Evolutionary conservation across 139 green algal species (phyloP), one percentile per base, ranked within the genome.

Genomic region (Chlorella ohadii): DNA sequence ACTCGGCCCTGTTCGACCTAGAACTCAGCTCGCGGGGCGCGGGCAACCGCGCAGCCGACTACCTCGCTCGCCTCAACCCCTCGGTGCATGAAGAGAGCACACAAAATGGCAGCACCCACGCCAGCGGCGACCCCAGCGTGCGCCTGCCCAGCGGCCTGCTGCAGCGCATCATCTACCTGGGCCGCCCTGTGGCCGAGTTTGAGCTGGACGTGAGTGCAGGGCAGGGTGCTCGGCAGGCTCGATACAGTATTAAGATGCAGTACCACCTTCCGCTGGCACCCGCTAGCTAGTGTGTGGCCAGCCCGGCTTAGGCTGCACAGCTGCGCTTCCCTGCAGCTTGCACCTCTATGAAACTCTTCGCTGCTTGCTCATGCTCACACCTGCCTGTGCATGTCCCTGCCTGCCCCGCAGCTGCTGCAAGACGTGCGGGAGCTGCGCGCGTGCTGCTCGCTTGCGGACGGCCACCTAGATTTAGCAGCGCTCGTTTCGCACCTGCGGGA

Each of bases 1-100:
- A 81, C 38, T 89, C 86, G n/a, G 80, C 72, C 0, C 65, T 89
- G 16, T 89, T 89, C 15, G 86, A 89, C 64, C 67, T 89, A 39
- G 86, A 89, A 33, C 81, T 89, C 15, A 82, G 74, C 16, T 47
- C 70, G 13, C 70, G 72, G 28, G 78, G 77, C 59, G 34, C 47
- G 31, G 73, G 73, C 66, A 20, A 47, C 23, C 23, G 55, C 55
- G 74, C 74, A 7, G 33, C 20, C 25, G 76, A 82, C 27, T 55
- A 39, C 31, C 68, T 85, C 3, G 75, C 55, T 1, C 51, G 71
- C 11, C 68, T 84, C 39, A 82, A 82, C 59, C 23, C 57, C 36
- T 61, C 33, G 23, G 79, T 83, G 51, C 63, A 81, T 31, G 78
- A 57, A 4, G 31, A 39, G 27, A 55, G 70, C 27, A 34, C 57